phyloP scores from a whole-genome alignment of 1,284 basidiomycete genomes.

The Coniophora puteana region DNA sequence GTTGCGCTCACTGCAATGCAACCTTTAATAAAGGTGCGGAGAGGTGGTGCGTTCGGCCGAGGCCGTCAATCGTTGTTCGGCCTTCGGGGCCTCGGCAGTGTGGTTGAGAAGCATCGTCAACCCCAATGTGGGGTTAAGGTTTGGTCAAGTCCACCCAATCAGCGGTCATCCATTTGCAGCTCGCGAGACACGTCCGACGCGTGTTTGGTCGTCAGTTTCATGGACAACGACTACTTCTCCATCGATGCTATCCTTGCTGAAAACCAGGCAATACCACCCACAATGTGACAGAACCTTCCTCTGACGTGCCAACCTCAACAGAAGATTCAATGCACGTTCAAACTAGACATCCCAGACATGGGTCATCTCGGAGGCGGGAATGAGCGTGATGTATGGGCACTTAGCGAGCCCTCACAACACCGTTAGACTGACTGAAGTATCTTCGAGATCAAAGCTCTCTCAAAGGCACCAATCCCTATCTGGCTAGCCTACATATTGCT shows the following conservation, averaged over 20 bases:
- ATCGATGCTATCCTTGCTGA: conserved; percentile 86
- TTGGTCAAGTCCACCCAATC: too few relatives aligned
- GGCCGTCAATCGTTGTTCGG: too few relatives aligned
- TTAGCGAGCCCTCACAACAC: conserved; percentile 8
- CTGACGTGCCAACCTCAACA: conserved; percentile 24
- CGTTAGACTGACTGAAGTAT: conserved; percentile 9
- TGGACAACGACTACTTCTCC: conserved; percentile 88
- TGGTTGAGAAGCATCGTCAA: too few relatives aligned
- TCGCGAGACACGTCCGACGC: too few relatives aligned
- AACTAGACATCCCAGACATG: conserved; percentile 78
- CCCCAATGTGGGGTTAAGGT: too few relatives aligned
- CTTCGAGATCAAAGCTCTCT: conserved; percentile 62
- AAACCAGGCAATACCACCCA: conserved; percentile 61
- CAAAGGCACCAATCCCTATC: conserved; percentile 78
- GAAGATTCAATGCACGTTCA: conserved; percentile 91
- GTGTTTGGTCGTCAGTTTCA: too few relatives aligned
- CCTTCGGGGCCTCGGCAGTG: too few relatives aligned
- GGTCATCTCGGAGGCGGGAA: conserved; percentile 84
- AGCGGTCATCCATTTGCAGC: too few relatives aligned
- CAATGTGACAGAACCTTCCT: background rate
- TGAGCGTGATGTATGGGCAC: conserved; percentile 66
- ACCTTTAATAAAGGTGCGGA: background rate
- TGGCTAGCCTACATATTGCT: conserved; percentile 86
- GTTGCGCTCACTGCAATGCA: too few relatives aligned
- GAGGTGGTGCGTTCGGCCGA: background rate